Evolutionary conservation across 2,329 filamentous ascomycete genomes (phyloP).

Genomic region (Cadophora luteo-olivacea): DNA sequence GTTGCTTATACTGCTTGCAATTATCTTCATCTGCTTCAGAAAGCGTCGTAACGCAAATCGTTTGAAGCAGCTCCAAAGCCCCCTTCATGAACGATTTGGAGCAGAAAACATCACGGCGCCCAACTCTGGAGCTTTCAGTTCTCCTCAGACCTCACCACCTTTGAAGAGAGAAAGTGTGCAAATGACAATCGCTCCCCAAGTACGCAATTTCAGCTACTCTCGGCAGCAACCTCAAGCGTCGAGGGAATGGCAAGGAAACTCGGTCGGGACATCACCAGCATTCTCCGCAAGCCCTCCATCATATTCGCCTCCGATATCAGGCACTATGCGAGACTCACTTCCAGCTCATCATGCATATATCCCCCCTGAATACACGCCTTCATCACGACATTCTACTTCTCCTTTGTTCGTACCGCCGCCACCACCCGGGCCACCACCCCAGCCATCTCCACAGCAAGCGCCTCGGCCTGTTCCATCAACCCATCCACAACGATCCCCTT

Average conservation of each 20-base stretch:
- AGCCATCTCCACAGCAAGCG: neutral
- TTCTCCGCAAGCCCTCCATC: too few relatives aligned
- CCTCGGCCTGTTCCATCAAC: slow-evolving; percentile 10
- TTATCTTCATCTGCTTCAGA: slow-evolving; percentile 31
- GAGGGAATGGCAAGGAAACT: slow-evolving; percentile 18
- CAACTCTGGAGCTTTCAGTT: slow-evolving; percentile 23
- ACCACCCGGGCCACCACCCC: neutral
- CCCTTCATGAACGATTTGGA: slow-evolving; percentile 40
- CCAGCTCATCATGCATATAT: slow-evolving; percentile 38
- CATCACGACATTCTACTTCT: slow-evolving; percentile 16
- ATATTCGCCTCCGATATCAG: too few relatives aligned
- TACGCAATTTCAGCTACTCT: slow-evolving; percentile 22
- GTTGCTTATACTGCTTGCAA: slow-evolving; percentile 26
- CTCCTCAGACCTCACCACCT: slow-evolving; percentile 22
- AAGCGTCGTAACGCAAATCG: slow-evolving; percentile 27
- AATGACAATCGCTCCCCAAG: slow-evolving; percentile 9
- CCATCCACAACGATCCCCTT: slow-evolving; percentile 5
- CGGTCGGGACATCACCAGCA: too few relatives aligned
- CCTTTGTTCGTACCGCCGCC: slow-evolving; percentile 4
- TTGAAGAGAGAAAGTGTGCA: slow-evolving; percentile 15
- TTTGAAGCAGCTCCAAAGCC: slow-evolving; percentile 30
- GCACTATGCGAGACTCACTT: slow-evolving; percentile 11
- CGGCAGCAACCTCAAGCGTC: slow-evolving; percentile 16
- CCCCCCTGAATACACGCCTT: slow-evolving; percentile 22
- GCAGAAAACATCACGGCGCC: slow-evolving; percentile 39